Conservation (phyloP, 1,139 yeast species). For the Spathaspora sp. region DNA sequence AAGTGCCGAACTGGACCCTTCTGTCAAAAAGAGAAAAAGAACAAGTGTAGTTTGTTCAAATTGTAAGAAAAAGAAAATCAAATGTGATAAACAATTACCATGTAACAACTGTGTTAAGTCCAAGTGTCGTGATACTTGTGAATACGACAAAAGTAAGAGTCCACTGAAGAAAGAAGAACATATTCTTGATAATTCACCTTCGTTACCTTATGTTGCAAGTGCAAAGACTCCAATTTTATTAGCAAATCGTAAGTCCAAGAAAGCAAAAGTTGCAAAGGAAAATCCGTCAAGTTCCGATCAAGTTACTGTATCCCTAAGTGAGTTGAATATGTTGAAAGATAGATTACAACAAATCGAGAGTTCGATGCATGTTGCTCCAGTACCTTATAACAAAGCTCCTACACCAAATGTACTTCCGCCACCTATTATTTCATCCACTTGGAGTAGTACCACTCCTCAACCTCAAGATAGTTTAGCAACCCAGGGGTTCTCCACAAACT, state of each 20-base stretch:
- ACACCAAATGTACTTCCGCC: slow-evolving; percentile 6
- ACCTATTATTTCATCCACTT: slow-evolving; percentile 5
- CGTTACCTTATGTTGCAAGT: slow-evolving; percentile 24
- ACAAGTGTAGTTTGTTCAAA: slow-evolving; percentile 35
- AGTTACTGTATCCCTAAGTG: slow-evolving; percentile 18
- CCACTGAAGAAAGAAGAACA: not conserved
- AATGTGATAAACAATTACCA: slow-evolving; percentile 37
- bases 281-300: slow-evolving; percentile 8
- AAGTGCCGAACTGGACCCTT: not conserved
- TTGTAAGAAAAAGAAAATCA: slow-evolving; percentile 36
- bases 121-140: slow-evolving; percentile 22
- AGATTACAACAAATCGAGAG: slow-evolving; percentile 25
- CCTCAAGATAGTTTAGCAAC: slow-evolving; percentile 4
- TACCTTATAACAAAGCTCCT: slow-evolving; percentile 1
- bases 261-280: slow-evolving; percentile 1
- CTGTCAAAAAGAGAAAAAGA: slow-evolving; percentile 26
- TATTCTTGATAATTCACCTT: not conserved
- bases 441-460: slow-evolving; percentile 4
- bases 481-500: slow-evolving; percentile 8
- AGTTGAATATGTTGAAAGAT: slow-evolving; percentile 25
- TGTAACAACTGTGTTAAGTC: slow-evolving; percentile 36
- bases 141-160: slow-evolving; percentile 20
- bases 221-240: slow-evolving; percentile 26
- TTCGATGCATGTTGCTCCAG: not conserved
- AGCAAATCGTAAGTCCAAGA: slow-evolving; percentile 2